Evolutionary conservation across 2,329 filamentous ascomycete species (phyloP).

Genomic region (Hypoxylon sp.): DNA sequence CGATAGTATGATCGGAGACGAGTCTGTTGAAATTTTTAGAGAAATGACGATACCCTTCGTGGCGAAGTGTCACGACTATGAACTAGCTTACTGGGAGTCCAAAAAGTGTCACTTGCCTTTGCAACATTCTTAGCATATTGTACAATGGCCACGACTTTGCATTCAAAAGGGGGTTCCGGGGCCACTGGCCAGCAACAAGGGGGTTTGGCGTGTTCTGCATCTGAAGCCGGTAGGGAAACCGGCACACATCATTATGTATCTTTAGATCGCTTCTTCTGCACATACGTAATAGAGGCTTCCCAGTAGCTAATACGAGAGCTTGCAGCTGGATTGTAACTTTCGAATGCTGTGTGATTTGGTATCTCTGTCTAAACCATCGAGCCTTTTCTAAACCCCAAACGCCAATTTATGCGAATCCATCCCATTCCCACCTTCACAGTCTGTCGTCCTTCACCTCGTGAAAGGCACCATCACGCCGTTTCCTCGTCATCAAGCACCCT

Average conservation of each 20-base stretch:
- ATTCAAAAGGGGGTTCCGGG: slow-evolving; percentile 48
- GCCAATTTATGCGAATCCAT: slow-evolving; percentile 39
- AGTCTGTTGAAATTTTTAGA: slow-evolving; percentile 17
- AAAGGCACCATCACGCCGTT: not conserved
- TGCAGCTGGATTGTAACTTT: slow-evolving; percentile 27
- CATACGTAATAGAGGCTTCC: slow-evolving; percentile 44
- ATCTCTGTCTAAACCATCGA: slow-evolving; percentile 29
- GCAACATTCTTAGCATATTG: slow-evolving; percentile 40
- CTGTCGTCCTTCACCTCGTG: not conserved
- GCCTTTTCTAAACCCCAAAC: slow-evolving; percentile 39
- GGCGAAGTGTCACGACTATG: slow-evolving; percentile 14
- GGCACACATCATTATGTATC: slow-evolving; percentile 45
- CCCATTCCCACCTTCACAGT: not conserved
- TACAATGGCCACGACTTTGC: slow-evolving; percentile 49
- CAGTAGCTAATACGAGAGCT: slow-evolving; percentile 21
- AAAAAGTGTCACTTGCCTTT: slow-evolving; percentile 18
- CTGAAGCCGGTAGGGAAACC: slow-evolving; percentile 40
- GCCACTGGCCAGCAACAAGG: slow-evolving; percentile 39
- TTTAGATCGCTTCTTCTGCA: slow-evolving; percentile 45
- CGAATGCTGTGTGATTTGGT: slow-evolving; percentile 33
- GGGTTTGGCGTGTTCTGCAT: slow-evolving; percentile 47
- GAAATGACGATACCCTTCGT: slow-evolving; percentile 23
- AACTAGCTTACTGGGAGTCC: slow-evolving; percentile 18
- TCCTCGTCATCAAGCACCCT: slow-evolving; percentile 73
- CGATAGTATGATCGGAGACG: slow-evolving; percentile 50